Evolutionary conservation across 331 rosid species (phyloP).

Genomic region (Acacia pycnantha): DNA sequence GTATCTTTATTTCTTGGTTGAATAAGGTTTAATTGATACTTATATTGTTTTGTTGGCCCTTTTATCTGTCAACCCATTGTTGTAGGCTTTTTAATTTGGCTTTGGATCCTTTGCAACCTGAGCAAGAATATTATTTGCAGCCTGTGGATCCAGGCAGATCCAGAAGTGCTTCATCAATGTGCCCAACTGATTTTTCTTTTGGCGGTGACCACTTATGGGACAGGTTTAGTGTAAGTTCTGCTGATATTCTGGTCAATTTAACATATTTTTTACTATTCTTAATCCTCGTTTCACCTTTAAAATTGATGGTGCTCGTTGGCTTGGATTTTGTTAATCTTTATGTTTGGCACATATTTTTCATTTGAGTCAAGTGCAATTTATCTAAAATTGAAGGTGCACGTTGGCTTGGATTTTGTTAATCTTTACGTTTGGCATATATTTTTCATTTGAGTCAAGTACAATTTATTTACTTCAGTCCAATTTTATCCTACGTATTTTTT

Average conservation of each 20-base stretch:
- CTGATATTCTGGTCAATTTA: slow-evolving; percentile 24
- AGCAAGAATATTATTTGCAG: slow-evolving; percentile 95
- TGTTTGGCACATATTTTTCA: background rate
- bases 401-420: background rate
- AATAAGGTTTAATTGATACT: background rate
- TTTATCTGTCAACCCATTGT: slow-evolving; percentile 30
- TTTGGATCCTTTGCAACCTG: slow-evolving; percentile 73
- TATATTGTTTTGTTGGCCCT: slow-evolving; percentile 11
- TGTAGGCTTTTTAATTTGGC: slow-evolving; percentile 88
- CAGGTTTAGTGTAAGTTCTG: slow-evolving; percentile 75
- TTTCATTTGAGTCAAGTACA: background rate
- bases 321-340: slow-evolving; percentile 9
- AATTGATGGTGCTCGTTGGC: background rate
- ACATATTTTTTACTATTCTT: slow-evolving; percentile 2
- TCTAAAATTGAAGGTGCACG: background rate
- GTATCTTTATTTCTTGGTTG: slow-evolving; percentile 21
- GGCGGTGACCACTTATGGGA: slow-evolving; percentile 99
- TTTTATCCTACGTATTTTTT: background rate
- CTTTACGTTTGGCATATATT: background rate
- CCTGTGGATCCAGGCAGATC: slow-evolving; percentile 75
- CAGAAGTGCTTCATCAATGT: slow-evolving; percentile 81
- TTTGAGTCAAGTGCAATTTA: background rate
- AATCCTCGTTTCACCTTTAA: background rate
- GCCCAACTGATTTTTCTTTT: slow-evolving; percentile 91
- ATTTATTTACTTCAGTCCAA: background rate